phyloP scores from a whole-genome alignment of 192 early-diverging fungal genomes.

The Coemansia sp. region DNA sequence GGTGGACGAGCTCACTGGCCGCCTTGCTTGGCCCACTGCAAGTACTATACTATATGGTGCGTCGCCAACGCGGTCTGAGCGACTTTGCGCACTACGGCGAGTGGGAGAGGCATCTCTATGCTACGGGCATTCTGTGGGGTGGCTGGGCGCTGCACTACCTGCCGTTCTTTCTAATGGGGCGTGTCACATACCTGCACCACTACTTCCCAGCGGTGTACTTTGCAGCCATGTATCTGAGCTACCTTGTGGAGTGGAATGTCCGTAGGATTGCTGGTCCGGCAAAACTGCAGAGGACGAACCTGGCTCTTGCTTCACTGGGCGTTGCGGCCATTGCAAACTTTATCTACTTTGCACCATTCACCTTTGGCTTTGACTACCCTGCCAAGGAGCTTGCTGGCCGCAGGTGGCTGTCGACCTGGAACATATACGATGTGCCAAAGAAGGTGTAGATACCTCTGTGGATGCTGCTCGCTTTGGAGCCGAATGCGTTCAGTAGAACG shows the following conservation, averaged over 20 bases:
- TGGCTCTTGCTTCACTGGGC: slow-evolving; percentile 15
- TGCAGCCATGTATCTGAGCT: slow-evolving; percentile 77
- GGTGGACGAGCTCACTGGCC: slow-evolving; percentile 75
- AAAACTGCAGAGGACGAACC: slow-evolving; percentile 3
- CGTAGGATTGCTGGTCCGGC: slow-evolving; percentile 39
- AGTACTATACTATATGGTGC: slow-evolving; percentile 48
- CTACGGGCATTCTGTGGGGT: slow-evolving; percentile 68
- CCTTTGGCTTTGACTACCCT: slow-evolving; percentile 79
- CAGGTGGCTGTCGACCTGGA: slow-evolving; percentile 79
- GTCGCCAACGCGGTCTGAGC: slow-evolving; percentile 58
- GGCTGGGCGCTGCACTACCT: slow-evolving; percentile 96
- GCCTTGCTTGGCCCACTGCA: slow-evolving; percentile 24
- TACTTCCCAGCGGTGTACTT: slow-evolving; percentile 97
- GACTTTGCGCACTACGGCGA: slow-evolving; percentile 27
- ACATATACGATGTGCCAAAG: slow-evolving; percentile 56
- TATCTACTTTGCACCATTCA: slow-evolving; percentile 75
- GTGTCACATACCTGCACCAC: slow-evolving; percentile 95
- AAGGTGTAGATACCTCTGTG: slow-evolving; percentile 4
- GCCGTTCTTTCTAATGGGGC: slow-evolving; percentile 95
- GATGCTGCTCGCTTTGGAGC: neutral
- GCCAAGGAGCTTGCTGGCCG: slow-evolving; percentile 58
- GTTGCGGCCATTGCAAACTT: slow-evolving; percentile 60
- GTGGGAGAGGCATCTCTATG: slow-evolving; percentile 75
- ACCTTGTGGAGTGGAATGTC: slow-evolving; percentile 75
- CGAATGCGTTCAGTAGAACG: too few relatives aligned